Evolutionary conservation across 331 rosid genomes (phyloP).

Genomic region (Stylosanthes scabra): DNA sequence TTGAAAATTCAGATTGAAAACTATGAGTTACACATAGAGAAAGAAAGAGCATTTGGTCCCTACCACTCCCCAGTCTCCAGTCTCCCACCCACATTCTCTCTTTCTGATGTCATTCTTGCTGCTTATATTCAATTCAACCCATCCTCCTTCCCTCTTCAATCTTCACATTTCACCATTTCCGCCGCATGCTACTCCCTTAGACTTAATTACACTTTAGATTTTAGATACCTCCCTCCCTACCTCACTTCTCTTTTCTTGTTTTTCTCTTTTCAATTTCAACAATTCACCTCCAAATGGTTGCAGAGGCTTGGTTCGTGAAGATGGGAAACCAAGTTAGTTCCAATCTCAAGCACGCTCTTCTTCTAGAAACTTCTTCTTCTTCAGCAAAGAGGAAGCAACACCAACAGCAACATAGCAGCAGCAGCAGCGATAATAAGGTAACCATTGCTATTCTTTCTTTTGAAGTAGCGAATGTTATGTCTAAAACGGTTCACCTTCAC

Average conservation of each 20-base stretch:
- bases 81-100: conserved; percentile 34
- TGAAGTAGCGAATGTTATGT: conserved; percentile 94
- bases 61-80: conserved; percentile 22
- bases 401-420: conserved; percentile 34
- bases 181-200: conserved; percentile 25
- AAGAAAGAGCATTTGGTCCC: conserved; percentile 23
- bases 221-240: background rate
- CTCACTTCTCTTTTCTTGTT: conserved; percentile 10
- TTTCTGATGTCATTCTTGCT: conserved; percentile 29
- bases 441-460: conserved; percentile 90
- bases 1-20: conserved; percentile 26
- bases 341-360: conserved; percentile 86
- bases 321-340: conserved; percentile 94
- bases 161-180: conserved; percentile 33
- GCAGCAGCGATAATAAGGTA: conserved; percentile 38
- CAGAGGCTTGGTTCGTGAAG: conserved; percentile 94
- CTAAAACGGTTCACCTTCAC: conserved; percentile 80
- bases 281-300: conserved; percentile 53
- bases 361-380: conserved; percentile 65
- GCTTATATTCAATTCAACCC: conserved; percentile 49
- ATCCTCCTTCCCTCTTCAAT: conserved; percentile 14
- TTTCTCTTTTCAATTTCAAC: background rate
- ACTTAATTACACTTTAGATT: too few species aligned
- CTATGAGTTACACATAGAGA: background rate
- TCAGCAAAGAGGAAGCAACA: conserved; percentile 57